Base-by-base conservation (phyloP, 1,284 basidiomycete species). In the Ceratobasidium papillatum region DNA sequence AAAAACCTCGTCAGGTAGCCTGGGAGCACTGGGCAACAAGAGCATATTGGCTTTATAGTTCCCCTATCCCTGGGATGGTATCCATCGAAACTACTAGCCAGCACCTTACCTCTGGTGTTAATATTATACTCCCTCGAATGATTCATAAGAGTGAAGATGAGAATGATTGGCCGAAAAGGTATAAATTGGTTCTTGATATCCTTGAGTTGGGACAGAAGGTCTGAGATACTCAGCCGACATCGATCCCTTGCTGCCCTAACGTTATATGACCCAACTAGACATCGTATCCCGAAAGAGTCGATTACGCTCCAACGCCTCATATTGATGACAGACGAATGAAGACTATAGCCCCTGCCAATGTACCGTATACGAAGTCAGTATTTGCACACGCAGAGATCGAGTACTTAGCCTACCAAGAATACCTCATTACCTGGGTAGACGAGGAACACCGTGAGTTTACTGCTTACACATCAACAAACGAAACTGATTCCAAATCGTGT, bases 381-480 rank as follows among this genome's bases (percentile, higher is more conserved):
- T 49, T 49, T 49, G n/a, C 4, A 19, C 54, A 56, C 19, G 27
- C 5, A 11, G 22, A 19, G 11, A 14, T 32, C 3, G 19, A 22
- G 19, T 8, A 32, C 54, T 22, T 56, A n/a, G 54, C 22, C 3
- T 56, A 56, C 19, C 22, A 34, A 56, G 54, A 56, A 5, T 30
- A 56, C 54, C 32, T 34, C 22, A 56, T 11, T 14, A 22, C 22
- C 25, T 56, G 25, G 32, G 27, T 56, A 9, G 54, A 56, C 19
- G 54, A 56, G 27, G 54, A 56, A 32, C 54, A 56, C 27, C 25
- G 54, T 56, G 54, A 32, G 54, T 52, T n/a, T 52, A 7, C 49
- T 27, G n/a, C 14, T 41, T 41, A 7, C 38, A 41, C 38, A 41
- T 41, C 38, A 5, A 41, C 38, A 5, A 41, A 14, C 38, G 7